A percentile compares a stretch with the other conserved stretches of the same genome.
phyloP scores from a whole-genome alignment of 1,284 basidiomycete genomes.

The Nidula niveotomentosa region DNA sequence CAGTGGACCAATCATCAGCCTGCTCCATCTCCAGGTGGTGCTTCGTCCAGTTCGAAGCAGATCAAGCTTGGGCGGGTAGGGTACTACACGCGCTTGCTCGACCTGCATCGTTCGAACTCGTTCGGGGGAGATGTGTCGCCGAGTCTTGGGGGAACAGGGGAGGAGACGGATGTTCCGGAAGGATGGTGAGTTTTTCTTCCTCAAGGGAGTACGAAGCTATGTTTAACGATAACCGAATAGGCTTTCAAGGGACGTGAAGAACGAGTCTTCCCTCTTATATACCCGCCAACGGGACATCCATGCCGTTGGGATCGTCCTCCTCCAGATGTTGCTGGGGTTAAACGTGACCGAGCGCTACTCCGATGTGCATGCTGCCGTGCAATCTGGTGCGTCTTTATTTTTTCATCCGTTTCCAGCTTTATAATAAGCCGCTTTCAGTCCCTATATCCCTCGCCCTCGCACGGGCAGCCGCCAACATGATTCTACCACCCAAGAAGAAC shows the following conservation, averaged over 20 bases:
- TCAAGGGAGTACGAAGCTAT: background rate
- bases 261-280: slow-evolving; percentile 70
- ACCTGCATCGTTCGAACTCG: slow-evolving; percentile 73
- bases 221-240: slow-evolving; percentile 18
- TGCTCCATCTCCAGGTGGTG: no score
- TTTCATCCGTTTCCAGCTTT: background rate
- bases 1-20: slow-evolving; percentile 19
- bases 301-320: slow-evolving; percentile 65
- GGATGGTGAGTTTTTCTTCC: slow-evolving; percentile 47
- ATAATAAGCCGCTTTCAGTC: slow-evolving; percentile 31
- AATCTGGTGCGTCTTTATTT: slow-evolving; percentile 32
- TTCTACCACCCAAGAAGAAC: slow-evolving; percentile 57
- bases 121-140: slow-evolving; percentile 42
- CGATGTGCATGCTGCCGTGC: slow-evolving; percentile 43
- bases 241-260: slow-evolving; percentile 63
- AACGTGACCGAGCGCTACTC: slow-evolving; percentile 52
- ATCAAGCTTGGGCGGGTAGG: slow-evolving; percentile 67
- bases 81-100: slow-evolving; percentile 63
- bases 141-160: slow-evolving; percentile 37
- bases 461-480: slow-evolving; percentile 54
- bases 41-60: slow-evolving; percentile 32
- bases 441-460: slow-evolving; percentile 49
- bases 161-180: slow-evolving; percentile 41
- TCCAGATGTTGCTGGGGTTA: slow-evolving; percentile 77
- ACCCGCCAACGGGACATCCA: slow-evolving; percentile 74